Conservation (phyloP, 129 eudicot genomes). For the Tanacetum coccineum region DNA sequence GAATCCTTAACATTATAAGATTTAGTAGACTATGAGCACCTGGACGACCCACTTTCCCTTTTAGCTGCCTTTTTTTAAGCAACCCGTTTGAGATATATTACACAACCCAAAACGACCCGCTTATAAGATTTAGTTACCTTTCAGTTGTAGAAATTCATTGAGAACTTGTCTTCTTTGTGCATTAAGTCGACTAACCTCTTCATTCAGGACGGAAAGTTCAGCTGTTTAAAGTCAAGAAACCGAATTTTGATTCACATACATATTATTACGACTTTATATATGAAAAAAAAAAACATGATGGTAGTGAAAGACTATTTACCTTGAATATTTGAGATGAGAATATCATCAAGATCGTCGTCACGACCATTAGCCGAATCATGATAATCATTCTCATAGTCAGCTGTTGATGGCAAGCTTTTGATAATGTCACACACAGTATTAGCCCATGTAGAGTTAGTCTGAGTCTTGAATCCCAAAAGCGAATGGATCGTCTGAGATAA, state of each 20-base stretch:
- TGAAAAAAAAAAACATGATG: neutral
- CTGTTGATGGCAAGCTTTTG: slow-evolving; percentile 37
- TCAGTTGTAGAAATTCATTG: slow-evolving; percentile 27
- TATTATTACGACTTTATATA: neutral
- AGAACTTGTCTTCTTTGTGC: slow-evolving; percentile 33
- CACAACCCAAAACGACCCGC: neutral
- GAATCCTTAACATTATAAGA: no score
- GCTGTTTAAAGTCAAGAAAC: slow-evolving; percentile 20
- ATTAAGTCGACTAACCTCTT: slow-evolving; percentile 22
- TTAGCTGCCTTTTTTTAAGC: no score
- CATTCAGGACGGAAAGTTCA: slow-evolving; percentile 31
- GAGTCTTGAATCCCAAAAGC: slow-evolving; percentile 31
- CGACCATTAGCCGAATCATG: slow-evolving; percentile 16
- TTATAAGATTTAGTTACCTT: slow-evolving; percentile 21
- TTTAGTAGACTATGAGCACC: neutral
- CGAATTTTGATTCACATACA: slow-evolving; percentile 8
- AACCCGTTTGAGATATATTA: neutral
- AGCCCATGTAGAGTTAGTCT: slow-evolving; percentile 29
- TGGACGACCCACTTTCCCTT: no score
- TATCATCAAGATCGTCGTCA: slow-evolving; percentile 24
- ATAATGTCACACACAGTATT: slow-evolving; percentile 34
- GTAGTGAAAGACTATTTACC: slow-evolving; percentile 17
- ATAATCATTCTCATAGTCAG: slow-evolving; percentile 30
- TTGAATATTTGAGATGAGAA: slow-evolving; percentile 20
- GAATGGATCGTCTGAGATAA: slow-evolving; percentile 36